Evolutionary conservation across 75 land plant species (phyloP).

Genomic region (Picea sitchensis): DNA sequence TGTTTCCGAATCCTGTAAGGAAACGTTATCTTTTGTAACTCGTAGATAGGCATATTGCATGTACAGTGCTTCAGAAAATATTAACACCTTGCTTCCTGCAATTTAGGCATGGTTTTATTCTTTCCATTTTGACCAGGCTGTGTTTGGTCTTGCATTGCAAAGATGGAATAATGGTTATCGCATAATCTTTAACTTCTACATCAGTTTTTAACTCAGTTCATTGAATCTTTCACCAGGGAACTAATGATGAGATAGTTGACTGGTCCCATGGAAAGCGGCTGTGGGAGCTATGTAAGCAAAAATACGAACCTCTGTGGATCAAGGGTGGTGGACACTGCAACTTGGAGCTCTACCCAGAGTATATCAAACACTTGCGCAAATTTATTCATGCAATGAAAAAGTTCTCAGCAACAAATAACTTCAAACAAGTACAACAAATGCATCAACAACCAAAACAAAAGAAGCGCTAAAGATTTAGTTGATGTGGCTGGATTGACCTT

Average conservation of each 20-base stretch:
- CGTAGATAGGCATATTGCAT: too few species aligned
- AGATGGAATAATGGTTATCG: not conserved
- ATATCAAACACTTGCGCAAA: constrained; percentile 81
- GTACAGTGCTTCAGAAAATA: too few species aligned
- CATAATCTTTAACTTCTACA: not conserved
- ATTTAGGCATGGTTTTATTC: too few species aligned
- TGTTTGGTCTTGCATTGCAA: too few species aligned
- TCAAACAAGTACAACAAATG: too few species aligned
- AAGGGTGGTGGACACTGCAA: constrained; percentile 95
- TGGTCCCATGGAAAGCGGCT: constrained; percentile 89
- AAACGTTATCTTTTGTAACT: not conserved
- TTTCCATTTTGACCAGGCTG: too few species aligned
- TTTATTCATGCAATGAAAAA: constrained; percentile 67
- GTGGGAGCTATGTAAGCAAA: constrained; percentile 77
- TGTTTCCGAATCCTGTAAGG: not conserved
- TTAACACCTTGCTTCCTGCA: too few species aligned
- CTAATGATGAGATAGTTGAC: constrained; percentile 85
- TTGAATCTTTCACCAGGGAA: constrained; percentile 53
- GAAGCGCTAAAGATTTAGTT: too few species aligned
- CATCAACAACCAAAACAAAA: too few species aligned
- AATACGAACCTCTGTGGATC: constrained; percentile 89
- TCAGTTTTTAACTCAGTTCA: not conserved
- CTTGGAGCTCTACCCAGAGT: constrained; percentile 90
- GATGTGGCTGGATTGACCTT: too few species aligned
- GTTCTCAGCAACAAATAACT: constrained; percentile 10